Percentiles rank a stretch among this genome's conserved stretches.
phyloP scores from a whole-genome alignment of 495 filamentous ascomycete genomes.

The Lichina pygmaea region DNA sequence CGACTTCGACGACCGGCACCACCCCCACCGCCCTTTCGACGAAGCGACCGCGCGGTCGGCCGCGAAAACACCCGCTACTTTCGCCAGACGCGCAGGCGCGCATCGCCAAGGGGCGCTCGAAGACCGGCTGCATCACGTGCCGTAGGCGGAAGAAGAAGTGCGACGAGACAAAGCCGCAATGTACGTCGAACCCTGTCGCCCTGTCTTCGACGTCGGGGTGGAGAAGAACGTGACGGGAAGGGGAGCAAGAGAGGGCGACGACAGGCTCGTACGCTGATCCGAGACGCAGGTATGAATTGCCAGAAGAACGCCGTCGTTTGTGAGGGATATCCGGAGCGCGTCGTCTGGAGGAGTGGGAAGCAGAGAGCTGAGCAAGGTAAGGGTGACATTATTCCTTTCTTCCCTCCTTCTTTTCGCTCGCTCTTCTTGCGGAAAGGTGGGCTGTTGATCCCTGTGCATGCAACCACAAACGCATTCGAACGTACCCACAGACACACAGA shows the following conservation, averaged over 20 bases:
- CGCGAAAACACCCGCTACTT: constrained; percentile 54
- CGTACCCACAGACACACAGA: too few relatives aligned
- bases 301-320: constrained; percentile 85
- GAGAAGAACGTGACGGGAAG: not conserved
- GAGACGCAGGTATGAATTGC: constrained; percentile 42
- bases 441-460: not conserved
- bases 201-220: not conserved
- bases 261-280: not conserved
- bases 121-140: constrained; percentile 85
- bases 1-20: not conserved
- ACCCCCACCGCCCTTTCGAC: constrained; percentile 1
- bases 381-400: not conserved
- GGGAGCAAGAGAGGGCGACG: not conserved
- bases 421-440: not conserved
- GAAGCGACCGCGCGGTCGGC: constrained; percentile 47
- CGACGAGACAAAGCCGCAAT: constrained; percentile 75
- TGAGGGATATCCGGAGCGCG: constrained; percentile 77
- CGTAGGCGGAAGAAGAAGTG: constrained; percentile 90
- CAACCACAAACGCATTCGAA: too few relatives aligned
- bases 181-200: constrained; percentile 18
- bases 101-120: constrained; percentile 64
- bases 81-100: constrained; percentile 29
- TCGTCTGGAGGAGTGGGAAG: constrained; percentile 63
- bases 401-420: not conserved
- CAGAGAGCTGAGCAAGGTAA: constrained; percentile 52